A percentile compares a stretch with the other conserved stretches of the same genome.
These are phyloP conservation scores for Pythium rishiriense DNA, from an alignment of 352 stramenopile species.

Conservation along the genomic window DNA sequence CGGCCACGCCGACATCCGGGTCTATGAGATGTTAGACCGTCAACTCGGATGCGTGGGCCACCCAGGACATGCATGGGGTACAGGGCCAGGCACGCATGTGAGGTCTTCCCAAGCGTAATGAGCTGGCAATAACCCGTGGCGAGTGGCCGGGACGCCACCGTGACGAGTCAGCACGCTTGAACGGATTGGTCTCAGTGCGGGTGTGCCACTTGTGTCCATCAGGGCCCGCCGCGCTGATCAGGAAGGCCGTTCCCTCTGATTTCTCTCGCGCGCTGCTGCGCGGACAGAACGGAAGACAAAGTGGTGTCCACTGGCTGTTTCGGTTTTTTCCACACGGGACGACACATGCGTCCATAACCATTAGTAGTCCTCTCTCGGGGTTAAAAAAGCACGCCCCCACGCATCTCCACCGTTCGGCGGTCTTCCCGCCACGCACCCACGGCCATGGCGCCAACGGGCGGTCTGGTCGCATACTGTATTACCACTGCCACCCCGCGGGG, in stretches of 20 bases:
- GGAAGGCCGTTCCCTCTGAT: conserved; percentile 1
- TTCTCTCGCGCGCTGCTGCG: conserved; percentile 21
- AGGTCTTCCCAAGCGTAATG: too few relatives aligned
- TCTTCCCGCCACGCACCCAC: background rate
- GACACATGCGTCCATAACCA: background rate
- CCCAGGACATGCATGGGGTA: too few relatives aligned
- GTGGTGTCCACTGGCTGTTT: background rate
- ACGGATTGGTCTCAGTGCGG: too few relatives aligned
- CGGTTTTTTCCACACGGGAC: background rate
- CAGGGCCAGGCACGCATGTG: too few relatives aligned
- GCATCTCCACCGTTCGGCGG: background rate
- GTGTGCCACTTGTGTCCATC: too few relatives aligned
- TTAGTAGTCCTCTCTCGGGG: background rate
- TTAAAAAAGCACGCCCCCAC: background rate
- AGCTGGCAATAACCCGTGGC: too few relatives aligned
- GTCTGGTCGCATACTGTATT: background rate
- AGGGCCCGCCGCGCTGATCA: too few relatives aligned
- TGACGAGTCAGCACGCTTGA: too few relatives aligned
- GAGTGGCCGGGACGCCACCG: too few relatives aligned
- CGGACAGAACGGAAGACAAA: background rate
- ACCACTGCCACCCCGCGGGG: background rate
- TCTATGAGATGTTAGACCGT: too few relatives aligned
- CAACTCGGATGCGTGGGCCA: too few relatives aligned
- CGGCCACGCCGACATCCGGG: too few relatives aligned
- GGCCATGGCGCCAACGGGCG: background rate